Conservation (phyloP, 176 grass and related monocot species). For the Paspalum vaginatum region DNA sequence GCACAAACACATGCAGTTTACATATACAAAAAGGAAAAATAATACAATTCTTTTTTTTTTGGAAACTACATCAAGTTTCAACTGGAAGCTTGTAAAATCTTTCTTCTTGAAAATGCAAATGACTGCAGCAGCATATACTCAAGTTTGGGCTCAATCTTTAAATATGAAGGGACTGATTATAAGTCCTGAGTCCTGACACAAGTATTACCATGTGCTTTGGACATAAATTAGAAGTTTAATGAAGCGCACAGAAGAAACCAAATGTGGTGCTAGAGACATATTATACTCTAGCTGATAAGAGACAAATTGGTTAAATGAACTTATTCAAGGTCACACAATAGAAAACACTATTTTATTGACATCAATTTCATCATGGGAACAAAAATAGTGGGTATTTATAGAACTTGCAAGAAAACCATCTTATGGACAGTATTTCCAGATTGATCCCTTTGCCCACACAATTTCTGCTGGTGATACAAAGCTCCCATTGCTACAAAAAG, state of each 20-base stretch:
- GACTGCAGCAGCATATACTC: neutral
- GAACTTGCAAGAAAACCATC: neutral
- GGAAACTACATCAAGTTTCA: neutral
- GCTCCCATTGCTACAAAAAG: no score
- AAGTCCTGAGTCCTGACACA: slow-evolving; percentile 3
- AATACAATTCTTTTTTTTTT: neutral
- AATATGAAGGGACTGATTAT: neutral
- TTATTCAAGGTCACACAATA: no score
- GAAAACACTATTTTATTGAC: no score
- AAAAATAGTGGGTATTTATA: neutral
- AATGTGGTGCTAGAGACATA: no score
- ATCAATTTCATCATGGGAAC: neutral
- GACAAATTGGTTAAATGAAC: no score
- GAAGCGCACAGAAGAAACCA: no score
- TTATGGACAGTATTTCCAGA: neutral
- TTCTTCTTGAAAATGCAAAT: no score
- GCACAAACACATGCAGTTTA: neutral
- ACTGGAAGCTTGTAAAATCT: neutral
- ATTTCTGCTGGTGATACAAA: no score
- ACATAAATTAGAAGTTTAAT: neutral
- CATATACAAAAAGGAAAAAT: slow-evolving; percentile 13
- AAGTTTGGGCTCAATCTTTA: neutral
- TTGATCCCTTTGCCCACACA: neutral
- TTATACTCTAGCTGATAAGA: no score
- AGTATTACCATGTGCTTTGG: neutral